A percentile compares a stretch with the other conserved stretches of the same genome.
Conservation (phyloP, 805 yeast species). For the Zygosaccharomyces lentus region DNA sequence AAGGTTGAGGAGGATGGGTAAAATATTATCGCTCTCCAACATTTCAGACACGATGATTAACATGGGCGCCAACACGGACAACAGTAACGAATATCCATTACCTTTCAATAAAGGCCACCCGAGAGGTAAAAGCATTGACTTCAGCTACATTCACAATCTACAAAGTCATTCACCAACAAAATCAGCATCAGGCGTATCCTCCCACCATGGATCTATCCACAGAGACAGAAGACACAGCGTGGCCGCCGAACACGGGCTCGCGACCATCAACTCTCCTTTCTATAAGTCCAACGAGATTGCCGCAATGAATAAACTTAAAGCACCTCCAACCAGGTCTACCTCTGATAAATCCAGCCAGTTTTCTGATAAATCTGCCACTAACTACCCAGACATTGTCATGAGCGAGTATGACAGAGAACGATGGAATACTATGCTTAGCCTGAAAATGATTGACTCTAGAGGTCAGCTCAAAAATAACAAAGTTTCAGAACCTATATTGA, state of each 20-base stretch:
- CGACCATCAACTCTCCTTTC: constrained; percentile 3
- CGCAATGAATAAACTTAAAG: constrained; percentile 2
- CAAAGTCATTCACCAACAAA: constrained; percentile 35
- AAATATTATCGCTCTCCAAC: constrained; percentile 32
- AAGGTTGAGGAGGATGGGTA: constrained; percentile 28
- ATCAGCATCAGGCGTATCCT: constrained; percentile 21
- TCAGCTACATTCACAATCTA: constrained; percentile 29
- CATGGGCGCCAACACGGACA: constrained; percentile 7
- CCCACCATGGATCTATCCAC: constrained; percentile 7
- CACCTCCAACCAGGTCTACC: constrained; percentile 4
- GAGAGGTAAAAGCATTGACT: constrained; percentile 31
- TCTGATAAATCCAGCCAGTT: constrained; percentile 8
- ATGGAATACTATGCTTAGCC: constrained; percentile 27
- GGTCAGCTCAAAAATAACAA: constrained; percentile 6
- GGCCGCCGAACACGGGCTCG: constrained; percentile 11
- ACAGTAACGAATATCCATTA: constrained; percentile 5
- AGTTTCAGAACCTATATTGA: constrained; percentile 9
- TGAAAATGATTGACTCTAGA: constrained; percentile 6
- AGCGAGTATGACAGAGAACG: constrained; percentile 37
- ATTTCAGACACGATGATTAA: constrained; percentile 24
- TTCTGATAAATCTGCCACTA: constrained; percentile 16
- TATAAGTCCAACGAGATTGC: neutral
- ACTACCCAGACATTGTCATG: constrained; percentile 27
- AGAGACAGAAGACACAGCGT: constrained; percentile 20
- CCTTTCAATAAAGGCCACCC: constrained; percentile 14